Percentiles rank a stretch among this genome's conserved stretches.
phyloP scores from a whole-genome alignment of 169 alveolate species.

The Babesia ovata region DNA sequence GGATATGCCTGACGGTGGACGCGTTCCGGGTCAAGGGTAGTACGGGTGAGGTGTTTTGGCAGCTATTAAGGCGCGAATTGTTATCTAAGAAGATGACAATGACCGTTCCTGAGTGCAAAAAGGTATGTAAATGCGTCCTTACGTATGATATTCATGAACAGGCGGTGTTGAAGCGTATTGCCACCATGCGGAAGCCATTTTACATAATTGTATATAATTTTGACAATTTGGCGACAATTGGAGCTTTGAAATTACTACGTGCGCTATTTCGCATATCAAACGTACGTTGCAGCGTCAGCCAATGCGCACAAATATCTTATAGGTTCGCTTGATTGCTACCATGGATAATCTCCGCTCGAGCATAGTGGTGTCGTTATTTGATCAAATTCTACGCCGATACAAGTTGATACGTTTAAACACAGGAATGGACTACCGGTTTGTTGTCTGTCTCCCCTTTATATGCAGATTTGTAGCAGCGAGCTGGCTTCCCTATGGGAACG shows the following conservation, averaged over 20 bases:
- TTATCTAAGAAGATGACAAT: background rate
- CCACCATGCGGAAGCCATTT: constrained; percentile 15
- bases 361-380: constrained; percentile 16
- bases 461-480: constrained; percentile 28
- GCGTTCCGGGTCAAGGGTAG: constrained; percentile 50
- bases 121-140: background rate
- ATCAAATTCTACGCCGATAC: constrained; percentile 8
- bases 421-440: constrained; percentile 52
- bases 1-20: constrained; percentile 27
- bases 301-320: background rate
- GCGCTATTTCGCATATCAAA: background rate
- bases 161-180: constrained; percentile 12
- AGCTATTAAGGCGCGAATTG: constrained; percentile 5
- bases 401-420: constrained; percentile 39
- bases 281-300: background rate
- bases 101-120: constrained; percentile 4
- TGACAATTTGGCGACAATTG: constrained; percentile 29
- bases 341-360: constrained; percentile 53
- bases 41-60: constrained; percentile 22
- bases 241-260: background rate
- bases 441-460: background rate
- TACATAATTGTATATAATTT: constrained; percentile 49
- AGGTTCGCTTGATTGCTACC: constrained; percentile 63
- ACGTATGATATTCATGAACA: background rate
- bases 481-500: constrained; percentile 63